Base-by-base conservation (phyloP, 2,329 filamentous ascomycete species). In the Bipolaris gigantea region DNA sequence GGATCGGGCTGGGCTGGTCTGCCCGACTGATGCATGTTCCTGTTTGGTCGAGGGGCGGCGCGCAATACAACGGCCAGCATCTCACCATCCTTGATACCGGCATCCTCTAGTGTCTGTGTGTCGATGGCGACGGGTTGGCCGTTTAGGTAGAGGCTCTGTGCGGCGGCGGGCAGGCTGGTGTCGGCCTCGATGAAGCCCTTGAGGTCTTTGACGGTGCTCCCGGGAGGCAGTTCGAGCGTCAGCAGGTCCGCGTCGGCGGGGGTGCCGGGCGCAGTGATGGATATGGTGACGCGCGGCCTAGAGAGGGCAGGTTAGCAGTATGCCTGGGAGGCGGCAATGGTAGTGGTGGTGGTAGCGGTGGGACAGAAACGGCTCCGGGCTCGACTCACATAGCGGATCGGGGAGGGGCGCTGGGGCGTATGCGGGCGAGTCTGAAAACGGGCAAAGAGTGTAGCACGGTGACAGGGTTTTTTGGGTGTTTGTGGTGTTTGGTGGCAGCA, bases 131-230 rank as follows among this genome's bases (percentile, higher is more conserved):
- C 85, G 38, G 92, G 84, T 61, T 85, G 84, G 61, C 93, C 94
- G 73, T 97, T 95, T 78, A 93, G 89, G 77, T 94, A 95, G 71
- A 97, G 87, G 70, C 91, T 87, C 74, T 97, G 92, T 42, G 88
- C 82, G 40, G 81, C 79, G 16, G 86, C 83, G 25, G 89, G 85
- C 64, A 96, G 87, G 65, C 81, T 80, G 44, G 88, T 88, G 76
- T 97, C 93, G 75, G 86, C 89, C 73, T 94, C 85, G 71, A 99
- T 89, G 70, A 91, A 89, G 71, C 87, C 89, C 76, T 96, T 96
- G 62, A 99, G 84, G 48, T 91, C 88, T 67, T 87, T 87, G 65
- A 97, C 77, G 43, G 90, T 90, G 81, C 94, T 91, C 67, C 90
- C 89, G 38, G 86, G 82, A 57, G 89, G 88, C 62, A 96, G 86